phyloP scores from a whole-genome alignment of 2,329 filamentous ascomycete genomes.

The Atkinsonella texensis region DNA sequence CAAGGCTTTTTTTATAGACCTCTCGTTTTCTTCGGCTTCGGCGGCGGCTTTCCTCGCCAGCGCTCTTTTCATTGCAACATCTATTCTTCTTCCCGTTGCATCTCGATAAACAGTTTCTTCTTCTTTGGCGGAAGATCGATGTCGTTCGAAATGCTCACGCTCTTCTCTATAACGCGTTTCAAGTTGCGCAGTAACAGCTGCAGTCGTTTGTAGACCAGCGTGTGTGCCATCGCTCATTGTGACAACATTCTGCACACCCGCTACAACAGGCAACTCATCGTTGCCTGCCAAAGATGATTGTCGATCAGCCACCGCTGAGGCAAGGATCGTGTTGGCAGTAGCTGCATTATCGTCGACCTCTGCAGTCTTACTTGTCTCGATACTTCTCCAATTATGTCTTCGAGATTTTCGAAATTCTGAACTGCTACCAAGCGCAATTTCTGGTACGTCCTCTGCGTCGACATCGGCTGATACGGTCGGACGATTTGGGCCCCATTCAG shows the following conservation, averaged over 20 bases:
- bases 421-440: conserved; percentile 37
- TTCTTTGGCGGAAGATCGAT: conserved; percentile 32
- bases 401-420: conserved; percentile 63
- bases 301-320: conserved; percentile 56
- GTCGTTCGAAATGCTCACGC: conserved; percentile 34
- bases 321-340: conserved; percentile 65
- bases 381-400: conserved; percentile 67
- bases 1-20: conserved; percentile 54
- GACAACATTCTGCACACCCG: conserved; percentile 33
- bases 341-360: conserved; percentile 31
- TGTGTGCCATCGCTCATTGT: conserved; percentile 81
- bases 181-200: conserved; percentile 59
- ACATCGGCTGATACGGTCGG: conserved; percentile 18
- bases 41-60: conserved; percentile 56
- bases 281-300: conserved; percentile 35
- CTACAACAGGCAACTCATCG: conserved; percentile 37
- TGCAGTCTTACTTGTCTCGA: conserved; percentile 34
- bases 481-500: conserved; percentile 38
- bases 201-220: conserved; percentile 77
- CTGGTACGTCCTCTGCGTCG: conserved; percentile 34
- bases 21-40: conserved; percentile 63
- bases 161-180: conserved; percentile 56
- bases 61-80: conserved; percentile 80
- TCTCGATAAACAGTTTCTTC: conserved; percentile 91
- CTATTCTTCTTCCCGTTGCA: conserved; percentile 86